These are phyloP conservation scores for Stereum hirsutum DNA, from an alignment of 1,284 basidiomycete species.

Conservation along the genomic window DNA sequence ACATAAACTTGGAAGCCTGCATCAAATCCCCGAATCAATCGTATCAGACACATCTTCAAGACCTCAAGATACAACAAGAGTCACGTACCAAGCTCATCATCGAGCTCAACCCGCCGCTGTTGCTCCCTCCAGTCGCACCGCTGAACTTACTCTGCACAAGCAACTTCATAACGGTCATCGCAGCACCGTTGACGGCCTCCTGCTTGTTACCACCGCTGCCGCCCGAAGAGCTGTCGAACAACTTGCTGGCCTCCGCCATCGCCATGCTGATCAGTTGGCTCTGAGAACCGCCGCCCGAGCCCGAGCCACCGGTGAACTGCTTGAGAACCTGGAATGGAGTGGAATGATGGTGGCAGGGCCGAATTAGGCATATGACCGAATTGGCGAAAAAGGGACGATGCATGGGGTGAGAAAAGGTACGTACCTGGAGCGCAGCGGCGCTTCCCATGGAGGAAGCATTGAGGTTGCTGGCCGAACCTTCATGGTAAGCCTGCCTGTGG, in stretches of 20 bases:
- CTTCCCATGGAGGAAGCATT: slow-evolving; percentile 56
- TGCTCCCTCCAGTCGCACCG: slow-evolving; percentile 39
- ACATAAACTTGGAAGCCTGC: neutral
- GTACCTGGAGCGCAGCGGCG: slow-evolving; percentile 70
- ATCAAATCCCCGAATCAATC: too few species aligned
- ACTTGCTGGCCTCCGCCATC: slow-evolving; percentile 70
- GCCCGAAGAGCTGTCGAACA: slow-evolving; percentile 67
- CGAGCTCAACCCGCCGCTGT: slow-evolving; percentile 55
- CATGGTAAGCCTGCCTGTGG: slow-evolving; percentile 52
- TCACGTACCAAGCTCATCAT: slow-evolving; percentile 46
- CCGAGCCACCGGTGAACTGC: slow-evolving; percentile 45
- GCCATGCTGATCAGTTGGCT: slow-evolving; percentile 72
- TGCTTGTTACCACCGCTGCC: slow-evolving; percentile 64
- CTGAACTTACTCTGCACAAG: slow-evolving; percentile 59
- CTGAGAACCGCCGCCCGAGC: slow-evolving; percentile 38
- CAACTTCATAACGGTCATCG: slow-evolving; percentile 79
- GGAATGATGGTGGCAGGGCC: neutral
- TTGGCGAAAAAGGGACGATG: too few species aligned
- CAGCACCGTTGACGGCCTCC: slow-evolving; percentile 74
- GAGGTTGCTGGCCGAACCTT: slow-evolving; percentile 39
- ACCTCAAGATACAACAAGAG: slow-evolving; percentile 4
- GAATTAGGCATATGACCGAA: neutral
- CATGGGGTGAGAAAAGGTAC: slow-evolving; percentile 1
- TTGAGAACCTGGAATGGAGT: slow-evolving; percentile 46
- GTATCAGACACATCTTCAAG: slow-evolving; percentile 1